phyloP scores from a whole-genome alignment of 176 grass and related monocot species.

The Oryza nivara region DNA sequence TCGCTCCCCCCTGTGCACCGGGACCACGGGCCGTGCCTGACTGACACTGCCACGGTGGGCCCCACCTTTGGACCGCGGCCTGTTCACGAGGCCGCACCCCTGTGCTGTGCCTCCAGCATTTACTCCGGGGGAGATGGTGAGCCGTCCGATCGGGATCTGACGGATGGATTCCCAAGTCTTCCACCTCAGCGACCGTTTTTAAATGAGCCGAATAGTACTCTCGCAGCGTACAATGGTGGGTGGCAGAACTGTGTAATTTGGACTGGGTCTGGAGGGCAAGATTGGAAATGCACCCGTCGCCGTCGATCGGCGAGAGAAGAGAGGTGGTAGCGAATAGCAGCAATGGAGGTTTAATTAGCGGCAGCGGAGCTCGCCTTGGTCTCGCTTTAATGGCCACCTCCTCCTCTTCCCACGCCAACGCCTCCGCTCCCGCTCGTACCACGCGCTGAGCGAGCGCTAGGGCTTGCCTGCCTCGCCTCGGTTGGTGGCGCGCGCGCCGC shows the following conservation, averaged over 20 bases:
- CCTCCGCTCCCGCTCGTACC: constrained; percentile 15
- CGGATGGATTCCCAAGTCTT: background rate
- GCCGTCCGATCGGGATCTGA: constrained; percentile 22
- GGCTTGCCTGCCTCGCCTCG: background rate
- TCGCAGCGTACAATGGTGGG: background rate
- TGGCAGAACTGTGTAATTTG: constrained; percentile 8
- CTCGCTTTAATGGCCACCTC: constrained; percentile 52
- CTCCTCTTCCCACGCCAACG: constrained; percentile 18
- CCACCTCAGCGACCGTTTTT: constrained; percentile 7
- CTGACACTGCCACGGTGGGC: constrained; percentile 34
- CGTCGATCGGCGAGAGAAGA: constrained; percentile 14
- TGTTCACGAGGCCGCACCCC: constrained; percentile 41
- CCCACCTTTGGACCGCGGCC: constrained; percentile 4
- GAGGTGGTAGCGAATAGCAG: constrained; percentile 16
- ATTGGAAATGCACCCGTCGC: background rate
- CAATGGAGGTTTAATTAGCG: constrained; percentile 50
- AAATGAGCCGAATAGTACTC: background rate
- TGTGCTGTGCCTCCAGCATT: constrained; percentile 3
- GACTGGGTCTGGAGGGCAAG: background rate
- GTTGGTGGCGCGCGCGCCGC: background rate
- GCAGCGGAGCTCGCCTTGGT: background rate
- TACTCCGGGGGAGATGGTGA: fast-evolving
- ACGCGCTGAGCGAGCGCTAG: constrained; percentile 28
- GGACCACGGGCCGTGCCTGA: constrained; percentile 7
- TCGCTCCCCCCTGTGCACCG: background rate